Percentiles rank a stretch among this genome's conserved stretches.
phyloP scores from a whole-genome alignment of 129 eudicot species.

The Calendula officinalis region DNA sequence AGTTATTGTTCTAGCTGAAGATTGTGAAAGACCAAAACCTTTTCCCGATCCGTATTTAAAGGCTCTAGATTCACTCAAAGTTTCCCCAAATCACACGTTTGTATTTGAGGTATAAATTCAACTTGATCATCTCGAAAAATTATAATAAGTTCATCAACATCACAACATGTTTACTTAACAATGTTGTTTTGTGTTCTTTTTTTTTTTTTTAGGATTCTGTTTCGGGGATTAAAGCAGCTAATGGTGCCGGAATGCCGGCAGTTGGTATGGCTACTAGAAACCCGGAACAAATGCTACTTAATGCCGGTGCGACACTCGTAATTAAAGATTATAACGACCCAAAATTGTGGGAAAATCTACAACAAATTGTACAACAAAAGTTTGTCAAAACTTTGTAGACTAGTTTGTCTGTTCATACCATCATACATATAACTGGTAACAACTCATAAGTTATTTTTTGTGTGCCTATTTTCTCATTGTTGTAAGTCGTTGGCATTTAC shows the following conservation, averaged over 20 bases:
- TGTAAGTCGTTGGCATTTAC: background rate
- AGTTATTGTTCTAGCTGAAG: slow-evolving; percentile 60
- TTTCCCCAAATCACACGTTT: slow-evolving; percentile 63
- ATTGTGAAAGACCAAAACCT: slow-evolving; percentile 89
- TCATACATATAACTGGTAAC: background rate
- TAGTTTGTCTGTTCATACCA: background rate
- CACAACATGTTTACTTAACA: slow-evolving; percentile 1
- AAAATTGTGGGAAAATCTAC: slow-evolving; percentile 64
- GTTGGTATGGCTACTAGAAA: slow-evolving; percentile 77
- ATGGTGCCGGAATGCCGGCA: slow-evolving; percentile 86
- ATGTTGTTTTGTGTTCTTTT: slow-evolving; percentile 11
- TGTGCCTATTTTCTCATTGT: background rate
- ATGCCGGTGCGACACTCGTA: slow-evolving; percentile 72
- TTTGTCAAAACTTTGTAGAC: background rate
- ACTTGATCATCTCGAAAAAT: background rate
- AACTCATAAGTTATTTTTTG: background rate
- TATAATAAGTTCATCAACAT: background rate
- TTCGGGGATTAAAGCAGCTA: slow-evolving; percentile 89
- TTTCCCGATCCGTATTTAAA: slow-evolving; percentile 87
- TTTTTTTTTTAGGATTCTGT: slow-evolving; percentile 62
- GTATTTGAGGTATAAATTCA: slow-evolving; percentile 68
- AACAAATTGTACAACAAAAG: slow-evolving; percentile 25
- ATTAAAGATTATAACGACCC: slow-evolving; percentile 74
- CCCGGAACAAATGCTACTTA: slow-evolving; percentile 53
- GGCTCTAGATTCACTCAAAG: slow-evolving; percentile 59